Base-by-base conservation (phyloP, 139 green algal genomes). In the Closterium sp. region DNA sequence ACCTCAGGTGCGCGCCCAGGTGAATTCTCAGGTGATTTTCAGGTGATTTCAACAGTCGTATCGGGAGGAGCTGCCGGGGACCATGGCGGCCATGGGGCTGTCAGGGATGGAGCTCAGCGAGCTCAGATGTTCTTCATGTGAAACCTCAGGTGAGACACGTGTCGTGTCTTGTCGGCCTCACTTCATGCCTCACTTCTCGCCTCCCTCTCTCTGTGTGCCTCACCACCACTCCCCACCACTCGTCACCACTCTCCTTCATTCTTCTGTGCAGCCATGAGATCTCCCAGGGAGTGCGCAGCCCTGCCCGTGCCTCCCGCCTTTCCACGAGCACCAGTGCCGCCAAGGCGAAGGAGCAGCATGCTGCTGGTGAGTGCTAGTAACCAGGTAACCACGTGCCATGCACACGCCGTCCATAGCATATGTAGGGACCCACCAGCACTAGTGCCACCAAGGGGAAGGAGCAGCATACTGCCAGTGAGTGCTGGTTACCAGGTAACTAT, bases 71-170 rank as follows among this genome's bases (percentile, higher is more conserved):
- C 88, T 93, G 25, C 87, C 91, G 3, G 88, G 88, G 30, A 93
- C 91, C 32, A 93, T 93, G 91, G 91, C 87, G 34, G 87, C 91
- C 9, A 64, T 93, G 32, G 7, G 91, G 33, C 32, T 93, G 33
- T 93, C 91, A 23, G 91, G 91, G n/a, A 93, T 93, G 91, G 91
- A 93, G 69, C 91, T 93, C 31, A 93, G 88, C 83, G 87, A 93
- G 33, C 76, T 93, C 30, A 92, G 90, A 84, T 92, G 90, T 25
- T 66, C 38, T 10, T 66, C 38, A 66, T 8, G 38, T 8, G 38
- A 66, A 8, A 66, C 38, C 38, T 66, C 38, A 6, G 38, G 38
- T 66, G 16, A 66, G 8, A n/a, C n/a, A n/a, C n/a, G n/a, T n/a
- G n/a, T n/a, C n/a, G n/a, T n/a, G n/a, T n/a, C n/a, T n/a, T n/a